Conservation (phyloP, 2,329 filamentous ascomycete species). For the Penicillium olsonii region DNA sequence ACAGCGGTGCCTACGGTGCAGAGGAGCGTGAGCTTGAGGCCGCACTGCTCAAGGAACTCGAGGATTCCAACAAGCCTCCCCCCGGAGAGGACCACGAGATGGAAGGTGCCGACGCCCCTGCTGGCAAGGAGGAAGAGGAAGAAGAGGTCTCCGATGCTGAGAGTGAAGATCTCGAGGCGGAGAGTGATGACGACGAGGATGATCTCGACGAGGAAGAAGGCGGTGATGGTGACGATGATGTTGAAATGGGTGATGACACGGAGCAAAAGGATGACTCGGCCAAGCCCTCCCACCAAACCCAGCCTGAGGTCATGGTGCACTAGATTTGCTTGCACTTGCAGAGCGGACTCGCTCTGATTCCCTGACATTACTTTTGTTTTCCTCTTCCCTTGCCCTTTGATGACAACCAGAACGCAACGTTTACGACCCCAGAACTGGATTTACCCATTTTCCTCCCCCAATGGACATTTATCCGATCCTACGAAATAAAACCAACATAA, state of each 20-base stretch:
- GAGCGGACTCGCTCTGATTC: conserved; percentile 2
- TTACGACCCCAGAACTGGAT: conserved; percentile 28
- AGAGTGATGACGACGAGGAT: conserved; percentile 72
- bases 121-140: conserved; percentile 53
- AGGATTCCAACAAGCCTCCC: conserved; percentile 47
- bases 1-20: conserved; percentile 81
- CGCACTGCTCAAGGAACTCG: conserved; percentile 56
- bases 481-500: conserved; percentile 30
- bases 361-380: conserved; percentile 13
- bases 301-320: conserved; percentile 51
- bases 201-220: conserved; percentile 66
- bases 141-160: conserved; percentile 74
- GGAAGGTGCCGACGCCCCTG: conserved; percentile 65
- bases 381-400: conserved; percentile 27
- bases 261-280: conserved; percentile 40
- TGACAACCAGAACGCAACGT: conserved; percentile 33
- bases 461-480: conserved; percentile 23
- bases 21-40: conserved; percentile 80
- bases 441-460: conserved; percentile 15
- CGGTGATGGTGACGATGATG: conserved; percentile 59
- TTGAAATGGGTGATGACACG: conserved; percentile 60
- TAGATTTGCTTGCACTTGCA: conserved; percentile 23
- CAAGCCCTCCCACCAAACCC: conserved; percentile 36
- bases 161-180: conserved; percentile 76
- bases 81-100: conserved; percentile 69